Conservation (phyloP, 805 yeast species). For the Suhomyces sp. region DNA sequence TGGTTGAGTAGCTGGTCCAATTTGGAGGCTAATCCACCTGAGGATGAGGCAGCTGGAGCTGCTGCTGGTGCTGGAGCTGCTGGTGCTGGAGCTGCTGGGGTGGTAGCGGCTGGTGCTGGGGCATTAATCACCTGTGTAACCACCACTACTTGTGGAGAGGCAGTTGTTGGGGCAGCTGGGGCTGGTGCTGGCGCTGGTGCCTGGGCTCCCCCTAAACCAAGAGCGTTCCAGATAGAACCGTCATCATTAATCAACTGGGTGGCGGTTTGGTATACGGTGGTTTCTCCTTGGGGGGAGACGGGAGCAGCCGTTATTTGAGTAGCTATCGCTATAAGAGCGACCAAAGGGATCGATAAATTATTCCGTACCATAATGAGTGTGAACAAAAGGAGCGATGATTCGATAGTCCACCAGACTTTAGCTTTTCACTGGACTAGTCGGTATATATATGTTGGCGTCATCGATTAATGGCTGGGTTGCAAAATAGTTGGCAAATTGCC, state of each 20-base stretch:
- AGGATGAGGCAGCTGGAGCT: conserved; percentile 7
- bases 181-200: conserved; percentile 8
- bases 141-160: conserved; percentile 1
- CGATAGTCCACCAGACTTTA: not conserved
- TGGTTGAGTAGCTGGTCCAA: conserved; percentile 10
- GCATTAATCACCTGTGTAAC: conserved; percentile 12
- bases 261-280: conserved; percentile 22
- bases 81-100: conserved; percentile 16
- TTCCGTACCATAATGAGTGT: not conserved
- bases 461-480: not conserved
- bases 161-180: conserved; percentile 10
- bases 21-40: conserved; percentile 3
- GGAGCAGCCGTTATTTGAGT: conserved; percentile 9
- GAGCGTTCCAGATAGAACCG: conserved; percentile 8
- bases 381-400: too few species aligned
- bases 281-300: conserved; percentile 26
- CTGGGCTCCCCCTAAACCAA: not conserved
- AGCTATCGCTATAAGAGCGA: conserved; percentile 1
- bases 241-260: conserved; percentile 14
- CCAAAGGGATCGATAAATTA: not conserved
- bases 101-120: conserved; percentile 11
- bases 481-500: not conserved
- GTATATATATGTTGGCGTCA: not conserved
- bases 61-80: conserved; percentile 12
- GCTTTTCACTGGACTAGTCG: not conserved